Base-by-base conservation (phyloP, 2,329 filamentous ascomycete genomes). In the Cephalotrichum gorgonifer region DNA sequence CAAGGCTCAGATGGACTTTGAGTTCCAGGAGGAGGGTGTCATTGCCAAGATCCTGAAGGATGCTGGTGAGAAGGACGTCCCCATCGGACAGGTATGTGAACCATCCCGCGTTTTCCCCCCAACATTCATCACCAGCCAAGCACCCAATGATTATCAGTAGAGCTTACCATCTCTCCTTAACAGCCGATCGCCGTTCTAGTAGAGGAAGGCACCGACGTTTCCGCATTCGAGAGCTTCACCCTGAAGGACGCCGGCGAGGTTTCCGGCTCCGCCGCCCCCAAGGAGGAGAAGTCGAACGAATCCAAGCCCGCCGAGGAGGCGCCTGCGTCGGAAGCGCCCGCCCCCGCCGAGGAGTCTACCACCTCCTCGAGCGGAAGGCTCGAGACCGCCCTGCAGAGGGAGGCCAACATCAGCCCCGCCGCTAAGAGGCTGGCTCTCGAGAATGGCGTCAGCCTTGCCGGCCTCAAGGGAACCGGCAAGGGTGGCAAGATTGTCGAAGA, bases 1-100 rank as follows among this genome's bases (percentile, higher is more conserved):
- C 73, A 98, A 98, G 79, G 93, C 93, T 56, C 93, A 97, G 75
- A 98, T 98, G 93, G 93, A 98, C 75, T 97, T 98, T 67, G 93
- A 98, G 72, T 97, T 95, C 72, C 93, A 98, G 72, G 93, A 98
- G 63, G 93, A 97, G 66, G 93, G 91, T 75, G 79, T 95, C 53
- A 78, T 98, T 58, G 91, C 93, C 62, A 95, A 95, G 79, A 79
- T 97, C 55, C 75, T 98, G 63, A 93, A 89, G 74, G 86, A 95
- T 43, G 84, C 85, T 52, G 94, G 94, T 56, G 85, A 85, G 69
- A 98, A 97, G 77, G 93, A 98, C 66, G 75, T 98, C 54, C 68
- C 91, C 27, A 89, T 98, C 60, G 93, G 93, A 67, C 93, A 86
- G 70, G 93, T 98, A 81, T 74, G 88, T 81, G 26, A 35, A 47